phyloP scores from a whole-genome alignment of 176 grass and related monocot species.

The Juncus effusus region DNA sequence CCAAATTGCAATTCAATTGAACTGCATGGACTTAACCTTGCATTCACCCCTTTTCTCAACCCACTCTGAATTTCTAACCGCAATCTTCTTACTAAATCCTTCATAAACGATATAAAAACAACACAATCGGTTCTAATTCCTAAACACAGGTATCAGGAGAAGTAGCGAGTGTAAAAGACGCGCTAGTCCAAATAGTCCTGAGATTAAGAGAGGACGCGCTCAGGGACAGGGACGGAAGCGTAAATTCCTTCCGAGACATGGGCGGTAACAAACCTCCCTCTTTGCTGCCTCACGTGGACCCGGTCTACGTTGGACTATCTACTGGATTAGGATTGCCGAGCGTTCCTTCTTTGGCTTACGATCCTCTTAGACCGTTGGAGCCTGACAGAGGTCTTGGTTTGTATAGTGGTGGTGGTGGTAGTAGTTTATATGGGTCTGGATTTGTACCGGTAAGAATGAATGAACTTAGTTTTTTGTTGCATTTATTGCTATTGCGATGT shows the following conservation, averaged over 20 bases:
- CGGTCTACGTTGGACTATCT: slow-evolving; percentile 47
- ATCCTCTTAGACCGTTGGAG: slow-evolving; percentile 48
- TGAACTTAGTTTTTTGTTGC: too few relatives aligned
- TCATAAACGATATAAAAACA: too few relatives aligned
- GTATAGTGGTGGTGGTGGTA: slow-evolving; percentile 38
- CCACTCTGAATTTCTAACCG: too few relatives aligned
- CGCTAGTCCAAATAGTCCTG: slow-evolving; percentile 82
- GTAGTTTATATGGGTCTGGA: slow-evolving; percentile 51
- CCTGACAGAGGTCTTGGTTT: slow-evolving; percentile 45
- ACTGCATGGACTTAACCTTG: too few relatives aligned
- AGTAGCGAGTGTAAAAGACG: slow-evolving; percentile 74
- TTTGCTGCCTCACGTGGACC: slow-evolving; percentile 36
- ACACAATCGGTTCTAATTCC: neutral
- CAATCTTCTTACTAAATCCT: too few relatives aligned
- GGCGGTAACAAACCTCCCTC: slow-evolving; percentile 29
- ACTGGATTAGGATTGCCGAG: slow-evolving; percentile 51
- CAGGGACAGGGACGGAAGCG: slow-evolving; percentile 64
- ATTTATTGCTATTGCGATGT: slow-evolving; percentile 10
- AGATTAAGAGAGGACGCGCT: slow-evolving; percentile 89
- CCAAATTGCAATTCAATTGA: too few relatives aligned
- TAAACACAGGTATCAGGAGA: slow-evolving; percentile 72
- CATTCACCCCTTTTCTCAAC: too few relatives aligned
- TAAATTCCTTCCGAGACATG: slow-evolving; percentile 55
- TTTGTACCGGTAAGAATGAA: slow-evolving; percentile 52
- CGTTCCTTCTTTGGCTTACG: slow-evolving; percentile 50